Percentiles rank a stretch among this genome's conserved stretches.
These are phyloP conservation scores for Ashbya aceris DNA, from an alignment of 1,139 yeast species.

Conservation along the genomic window DNA sequence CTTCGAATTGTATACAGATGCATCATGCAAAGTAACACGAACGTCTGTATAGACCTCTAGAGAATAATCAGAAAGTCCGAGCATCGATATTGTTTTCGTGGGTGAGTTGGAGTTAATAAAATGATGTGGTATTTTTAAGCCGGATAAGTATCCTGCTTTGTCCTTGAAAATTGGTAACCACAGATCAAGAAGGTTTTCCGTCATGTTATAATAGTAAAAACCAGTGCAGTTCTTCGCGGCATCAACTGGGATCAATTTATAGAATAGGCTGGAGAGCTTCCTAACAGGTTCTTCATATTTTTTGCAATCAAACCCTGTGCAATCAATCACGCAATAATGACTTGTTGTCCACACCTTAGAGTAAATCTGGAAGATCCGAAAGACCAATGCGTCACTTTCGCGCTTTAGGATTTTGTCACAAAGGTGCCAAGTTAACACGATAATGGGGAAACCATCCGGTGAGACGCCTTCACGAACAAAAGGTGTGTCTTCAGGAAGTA, in stretches of 20 bases:
- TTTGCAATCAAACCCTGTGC: slow-evolving; percentile 45
- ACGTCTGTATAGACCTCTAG: slow-evolving; percentile 40
- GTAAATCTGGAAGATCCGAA: slow-evolving; percentile 56
- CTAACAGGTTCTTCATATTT: slow-evolving; percentile 10
- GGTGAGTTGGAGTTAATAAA: slow-evolving; percentile 41
- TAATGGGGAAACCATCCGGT: slow-evolving; percentile 63
- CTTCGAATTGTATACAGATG: slow-evolving; percentile 36
- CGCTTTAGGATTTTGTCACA: slow-evolving; percentile 35
- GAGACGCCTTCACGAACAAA: slow-evolving; percentile 57
- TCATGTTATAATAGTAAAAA: slow-evolving; percentile 54
- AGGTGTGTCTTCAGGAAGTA: slow-evolving; percentile 31
- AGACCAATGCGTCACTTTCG: slow-evolving; percentile 51
- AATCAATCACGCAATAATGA: slow-evolving; percentile 56
- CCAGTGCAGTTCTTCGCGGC: slow-evolving; percentile 47
- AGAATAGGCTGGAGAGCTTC: slow-evolving; percentile 29
- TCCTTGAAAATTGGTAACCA: slow-evolving; percentile 27
- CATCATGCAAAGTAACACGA: slow-evolving; percentile 38
- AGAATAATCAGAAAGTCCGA: slow-evolving; percentile 40
- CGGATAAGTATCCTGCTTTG: slow-evolving; percentile 14
- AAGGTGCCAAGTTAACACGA: slow-evolving; percentile 43
- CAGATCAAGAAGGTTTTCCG: slow-evolving; percentile 34
- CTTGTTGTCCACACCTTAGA: slow-evolving; percentile 68
- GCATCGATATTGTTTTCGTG: slow-evolving; percentile 38
- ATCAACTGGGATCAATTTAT: slow-evolving; percentile 38
- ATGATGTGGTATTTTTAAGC: slow-evolving; percentile 19